These are phyloP conservation scores for Ophiognomonia clavigignenti-juglandacearum DNA, from an alignment of 2,329 filamentous ascomycete genomes.

Conservation along the genomic window DNA sequence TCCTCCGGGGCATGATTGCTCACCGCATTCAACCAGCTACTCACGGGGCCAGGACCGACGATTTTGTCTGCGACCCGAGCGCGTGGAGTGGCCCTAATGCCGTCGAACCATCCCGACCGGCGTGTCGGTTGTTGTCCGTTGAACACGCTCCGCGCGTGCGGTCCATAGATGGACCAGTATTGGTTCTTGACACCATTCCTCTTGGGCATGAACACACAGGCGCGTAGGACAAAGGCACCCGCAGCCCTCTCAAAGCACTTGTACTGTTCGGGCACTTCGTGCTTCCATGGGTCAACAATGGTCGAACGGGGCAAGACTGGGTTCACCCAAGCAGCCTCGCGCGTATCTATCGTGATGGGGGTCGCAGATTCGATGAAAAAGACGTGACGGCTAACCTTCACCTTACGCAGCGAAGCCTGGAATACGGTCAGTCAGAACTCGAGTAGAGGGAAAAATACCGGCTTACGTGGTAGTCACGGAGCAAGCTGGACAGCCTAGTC, in stretches of 20 bases:
- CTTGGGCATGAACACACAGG: slow-evolving; percentile 19
- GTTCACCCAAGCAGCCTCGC: slow-evolving; percentile 25
- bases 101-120: slow-evolving; percentile 14
- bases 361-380: slow-evolving; percentile 3
- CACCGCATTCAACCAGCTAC: neutral
- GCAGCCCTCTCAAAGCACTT: slow-evolving; percentile 14
- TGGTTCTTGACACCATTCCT: neutral
- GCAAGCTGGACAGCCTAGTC: neutral
- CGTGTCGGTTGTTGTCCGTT: slow-evolving; percentile 1
- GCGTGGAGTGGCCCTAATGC: neutral
- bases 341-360: slow-evolving; percentile 20
- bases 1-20: neutral
- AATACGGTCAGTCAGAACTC: neutral
- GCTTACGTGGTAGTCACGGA: neutral
- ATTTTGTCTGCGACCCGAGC: neutral
- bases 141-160: slow-evolving; percentile 17
- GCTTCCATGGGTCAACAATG: slow-evolving; percentile 22
- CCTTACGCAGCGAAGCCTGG: neutral
- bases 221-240: slow-evolving; percentile 22
- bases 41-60: neutral
- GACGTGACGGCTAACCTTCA: neutral
- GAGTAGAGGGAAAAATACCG: neutral
- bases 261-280: slow-evolving; percentile 15
- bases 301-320: slow-evolving; percentile 22
- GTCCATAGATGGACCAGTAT: slow-evolving; percentile 19